A percentile compares a stretch with the other conserved stretches of the same genome.
phyloP scores from a whole-genome alignment of 2,329 filamentous ascomycete genomes.

The Lachnellula subtilissima region DNA sequence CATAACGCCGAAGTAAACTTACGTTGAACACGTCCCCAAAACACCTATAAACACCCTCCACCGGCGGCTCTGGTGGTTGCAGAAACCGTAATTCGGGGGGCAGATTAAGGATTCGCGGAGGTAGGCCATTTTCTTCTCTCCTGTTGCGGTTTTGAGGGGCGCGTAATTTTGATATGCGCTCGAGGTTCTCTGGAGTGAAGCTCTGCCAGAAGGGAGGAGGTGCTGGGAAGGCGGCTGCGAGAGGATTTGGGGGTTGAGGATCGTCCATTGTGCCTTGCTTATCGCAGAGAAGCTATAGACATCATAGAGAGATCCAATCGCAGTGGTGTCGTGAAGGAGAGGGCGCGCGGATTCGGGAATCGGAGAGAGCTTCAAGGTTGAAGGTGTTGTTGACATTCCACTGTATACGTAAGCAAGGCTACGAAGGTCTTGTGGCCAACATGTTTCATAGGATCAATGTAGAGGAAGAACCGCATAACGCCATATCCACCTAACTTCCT shows the following conservation, averaged over 20 bases:
- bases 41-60: constrained; percentile 63
- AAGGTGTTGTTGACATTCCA: not conserved
- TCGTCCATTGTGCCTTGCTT: constrained; percentile 52
- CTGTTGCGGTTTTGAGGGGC: constrained; percentile 21
- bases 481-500: not conserved
- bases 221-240: constrained; percentile 70
- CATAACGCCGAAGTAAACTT: constrained; percentile 18
- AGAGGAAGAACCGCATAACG: not conserved
- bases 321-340: too few species aligned
- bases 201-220: constrained; percentile 87
- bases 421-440: not conserved
- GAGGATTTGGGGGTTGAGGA: constrained; percentile 41
- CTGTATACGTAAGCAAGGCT: constrained; percentile 3
- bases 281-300: not conserved
- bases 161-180: constrained; percentile 49
- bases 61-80: constrained; percentile 73
- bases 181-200: constrained; percentile 73
- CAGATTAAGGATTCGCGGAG: constrained; percentile 24
- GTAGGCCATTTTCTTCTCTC: constrained; percentile 4
- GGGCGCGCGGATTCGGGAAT: not conserved
- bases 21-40: constrained; percentile 67
- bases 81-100: constrained; percentile 66
- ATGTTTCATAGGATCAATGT: not conserved
- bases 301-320: not conserved
- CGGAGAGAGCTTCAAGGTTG: not conserved